These are phyloP conservation scores for Chytriomyces sp. DNA, from an alignment of 192 early-diverging fungal species.

Conservation along the genomic window DNA sequence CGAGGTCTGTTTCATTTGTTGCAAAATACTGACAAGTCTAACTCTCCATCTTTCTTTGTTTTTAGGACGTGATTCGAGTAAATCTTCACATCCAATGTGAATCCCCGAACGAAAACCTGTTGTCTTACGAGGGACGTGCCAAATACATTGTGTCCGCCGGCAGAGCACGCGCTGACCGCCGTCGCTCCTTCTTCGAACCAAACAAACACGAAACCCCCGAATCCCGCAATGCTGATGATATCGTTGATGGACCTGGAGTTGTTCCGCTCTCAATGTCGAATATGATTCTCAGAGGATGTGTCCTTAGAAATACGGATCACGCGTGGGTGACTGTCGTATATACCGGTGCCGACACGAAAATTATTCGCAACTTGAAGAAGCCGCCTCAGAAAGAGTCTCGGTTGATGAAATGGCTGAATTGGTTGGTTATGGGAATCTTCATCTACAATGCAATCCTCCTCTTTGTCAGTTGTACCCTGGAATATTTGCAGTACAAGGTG, in stretches of 20 bases:
- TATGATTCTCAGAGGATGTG: conserved; percentile 82
- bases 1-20: conserved; percentile 32
- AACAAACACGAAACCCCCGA: conserved; percentile 17
- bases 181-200: conserved; percentile 11
- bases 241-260: conserved; percentile 24
- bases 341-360: conserved; percentile 61
- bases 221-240: conserved; percentile 4
- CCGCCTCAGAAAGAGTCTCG: conserved; percentile 70
- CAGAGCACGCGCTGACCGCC: conserved; percentile 7
- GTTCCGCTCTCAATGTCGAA: conserved; percentile 63
- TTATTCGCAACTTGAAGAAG: conserved; percentile 59
- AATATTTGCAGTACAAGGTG: conserved; percentile 40
- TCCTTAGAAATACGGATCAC: conserved; percentile 58
- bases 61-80: conserved; percentile 22
- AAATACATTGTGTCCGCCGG: conserved; percentile 20
- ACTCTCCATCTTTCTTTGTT: neutral
- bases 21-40: neutral
- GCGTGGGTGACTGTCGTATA: conserved; percentile 60
- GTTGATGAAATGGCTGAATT: conserved; percentile 79
- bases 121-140: conserved; percentile 53
- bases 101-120: conserved; percentile 58
- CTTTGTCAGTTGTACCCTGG: conserved; percentile 38
- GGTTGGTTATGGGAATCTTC: conserved; percentile 65
- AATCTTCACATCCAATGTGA: conserved; percentile 56
- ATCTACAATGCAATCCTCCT: conserved; percentile 53